Evolutionary conservation across 805 yeast species (phyloP), one percentile per base, ranked within the genome.

Genomic region (Danielia oregonensis): DNA sequence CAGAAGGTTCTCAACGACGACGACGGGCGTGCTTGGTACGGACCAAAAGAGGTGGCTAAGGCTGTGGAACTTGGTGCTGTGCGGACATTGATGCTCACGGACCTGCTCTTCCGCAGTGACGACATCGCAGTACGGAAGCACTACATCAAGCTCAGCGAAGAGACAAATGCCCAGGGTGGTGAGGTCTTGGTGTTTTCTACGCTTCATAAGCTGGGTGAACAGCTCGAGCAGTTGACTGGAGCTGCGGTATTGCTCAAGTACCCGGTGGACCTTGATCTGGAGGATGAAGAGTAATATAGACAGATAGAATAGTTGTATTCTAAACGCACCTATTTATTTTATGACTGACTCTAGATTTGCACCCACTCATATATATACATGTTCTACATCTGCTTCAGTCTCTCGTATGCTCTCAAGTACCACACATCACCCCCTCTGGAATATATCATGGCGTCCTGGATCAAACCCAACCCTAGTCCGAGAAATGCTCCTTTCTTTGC

Each of bases 1-100:
- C 80, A 87, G 58, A 71, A 73, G 40, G 77, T 76, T 14, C 62
- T 91, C 37, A 86, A 87, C 52, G 77, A 76, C 17, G 97, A 91
- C 57, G 86, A 84, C 42, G 79, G 74, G 26, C 78, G 78, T 43
- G 95, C 97, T 3, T 93, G 96, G 94, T 91, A 93, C 57, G 97
- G 98, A 24, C 81, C 82, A 15, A 66, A 70, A 13, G 96, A 87
- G 48, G 84, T 83, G 13, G 70, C 63, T 21, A 82, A 76, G 42
- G 97, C 97, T 0, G 69, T 81, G 1, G 75, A 73, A 8, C 61
- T 78, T 49, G 95, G 95, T 5, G 93, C 96, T 0, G 84, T 91
- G 3, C 73, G 78, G 40, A 70, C 75, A 19, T 64, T 91, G 26
- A 55, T 93, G 65, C 72, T 93, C 27, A 82, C 96, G 0, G 97